Base-by-base conservation (phyloP, 1,284 basidiomycete genomes). In the Melampsora larici-populina region DNA sequence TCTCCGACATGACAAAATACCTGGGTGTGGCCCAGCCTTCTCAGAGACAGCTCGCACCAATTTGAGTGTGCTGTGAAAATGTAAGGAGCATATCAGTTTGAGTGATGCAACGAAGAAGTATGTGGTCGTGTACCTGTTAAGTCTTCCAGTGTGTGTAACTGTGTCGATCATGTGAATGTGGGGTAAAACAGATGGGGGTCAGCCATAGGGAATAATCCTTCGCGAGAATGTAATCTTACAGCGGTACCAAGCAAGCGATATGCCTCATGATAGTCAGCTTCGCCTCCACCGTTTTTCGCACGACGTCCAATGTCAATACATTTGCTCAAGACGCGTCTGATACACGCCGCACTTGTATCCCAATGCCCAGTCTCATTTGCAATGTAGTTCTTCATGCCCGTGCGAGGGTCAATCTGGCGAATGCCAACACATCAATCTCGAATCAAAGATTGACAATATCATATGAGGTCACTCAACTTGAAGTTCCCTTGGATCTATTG, bases 361-460 rank as follows among this genome's bases (percentile, higher is more conserved):
- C 94, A 98, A 75, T 51, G 78, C 80, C 88, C 89, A 89, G 36
- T 65, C 82, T 85, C 85, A 79, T 95, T 95, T 1, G 92, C 92
- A 78, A 97, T 94, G 83, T 96, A 97, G 82, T 95, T 94, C 86
- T 97, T 97, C 93, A 97, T 96, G 2, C 94, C 94, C 0, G 91
- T 92, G 13, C 87, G 86, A 0, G 89, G 89, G 83, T 97, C 94
- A 29, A 97, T 88, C 81, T 95, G 90, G 6, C 96, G 86, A 83
- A 63, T 40, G 29, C n/a, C 17, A 58, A n/a, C 55, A 58, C 15
- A 2, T 58, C 17, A 58, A 29, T 29, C 55, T 1, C 55, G 17
- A 4, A 9, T 24, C 29, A 18, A n/a, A 43, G 24, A 64, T 73
- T 31, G 17, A 17, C 17, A 33, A 17, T 6, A 18, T 55, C 62